These are phyloP conservation scores for Allantophomopsis cytisporea DNA, from an alignment of 2,329 filamentous ascomycete genomes.

Conservation along the genomic window DNA sequence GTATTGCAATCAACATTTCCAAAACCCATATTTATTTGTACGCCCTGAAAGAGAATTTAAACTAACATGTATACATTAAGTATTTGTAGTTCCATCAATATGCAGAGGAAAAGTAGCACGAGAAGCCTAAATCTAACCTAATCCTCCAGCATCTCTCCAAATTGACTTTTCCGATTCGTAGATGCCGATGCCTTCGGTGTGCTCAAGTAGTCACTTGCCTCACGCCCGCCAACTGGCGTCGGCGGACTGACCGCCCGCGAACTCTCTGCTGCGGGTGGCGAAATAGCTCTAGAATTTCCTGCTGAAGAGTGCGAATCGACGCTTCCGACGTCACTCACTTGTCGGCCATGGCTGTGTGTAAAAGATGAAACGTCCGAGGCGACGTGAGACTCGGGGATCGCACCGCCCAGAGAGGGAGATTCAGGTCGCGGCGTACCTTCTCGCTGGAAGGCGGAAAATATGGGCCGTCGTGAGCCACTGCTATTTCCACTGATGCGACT, in stretches of 20 bases:
- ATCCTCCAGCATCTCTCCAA: conserved; percentile 12
- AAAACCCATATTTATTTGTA: background rate
- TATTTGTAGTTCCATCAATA: no score
- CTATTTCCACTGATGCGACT: background rate
- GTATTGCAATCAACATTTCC: no score
- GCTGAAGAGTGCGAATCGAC: background rate
- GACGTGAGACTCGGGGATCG: background rate
- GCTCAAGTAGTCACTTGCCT: conserved; percentile 8
- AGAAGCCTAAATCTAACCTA: background rate
- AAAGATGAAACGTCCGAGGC: conserved; percentile 1
- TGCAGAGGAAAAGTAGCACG: no score
- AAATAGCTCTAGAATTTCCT: conserved; percentile 1
- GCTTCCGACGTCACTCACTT: background rate
- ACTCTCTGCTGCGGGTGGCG: background rate
- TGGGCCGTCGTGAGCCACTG: background rate
- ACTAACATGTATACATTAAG: background rate
- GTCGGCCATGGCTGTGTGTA: background rate
- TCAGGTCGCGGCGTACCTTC: background rate
- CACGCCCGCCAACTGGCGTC: conserved; percentile 7
- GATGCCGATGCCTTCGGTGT: background rate
- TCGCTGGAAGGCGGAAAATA: background rate
- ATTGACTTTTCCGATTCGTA: conserved; percentile 13
- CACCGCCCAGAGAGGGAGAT: background rate
- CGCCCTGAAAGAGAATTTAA: background rate
- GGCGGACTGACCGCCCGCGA: conserved; percentile 7